phyloP scores from a whole-genome alignment of 257 asterid genomes.

The Primulina tabacum region DNA sequence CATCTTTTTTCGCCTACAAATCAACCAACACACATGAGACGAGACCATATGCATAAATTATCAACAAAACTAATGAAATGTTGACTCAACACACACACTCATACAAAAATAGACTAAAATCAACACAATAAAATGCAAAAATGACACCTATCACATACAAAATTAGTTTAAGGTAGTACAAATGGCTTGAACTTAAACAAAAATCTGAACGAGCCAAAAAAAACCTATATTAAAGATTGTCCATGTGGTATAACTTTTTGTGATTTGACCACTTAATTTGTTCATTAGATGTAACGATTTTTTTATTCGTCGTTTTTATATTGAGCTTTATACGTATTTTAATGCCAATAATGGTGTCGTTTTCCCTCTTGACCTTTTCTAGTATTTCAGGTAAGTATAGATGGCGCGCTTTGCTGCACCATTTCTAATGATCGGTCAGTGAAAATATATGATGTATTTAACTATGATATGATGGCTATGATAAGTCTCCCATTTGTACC shows the following conservation, averaged over 20 bases:
- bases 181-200: background rate
- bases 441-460: slow-evolving; percentile 91
- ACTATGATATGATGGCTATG: slow-evolving; percentile 99
- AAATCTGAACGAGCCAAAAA: background rate
- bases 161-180: no score
- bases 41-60: no score
- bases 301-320: background rate
- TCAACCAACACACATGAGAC: no score
- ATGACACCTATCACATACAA: no score
- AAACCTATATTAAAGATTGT: background rate
- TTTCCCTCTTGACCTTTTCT: slow-evolving; percentile 31
- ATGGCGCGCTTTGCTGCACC: slow-evolving; percentile 94
- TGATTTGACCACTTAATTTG: background rate
- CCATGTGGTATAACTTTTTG: background rate
- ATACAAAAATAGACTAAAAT: no score
- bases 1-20: no score
- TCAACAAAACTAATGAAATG: no score
- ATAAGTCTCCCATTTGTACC: slow-evolving; percentile 87
- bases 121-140: no score
- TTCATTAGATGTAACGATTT: background rate
- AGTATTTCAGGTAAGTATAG: slow-evolving; percentile 75
- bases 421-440: slow-evolving; percentile 86
- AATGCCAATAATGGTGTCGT: slow-evolving; percentile 13
- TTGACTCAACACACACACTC: no score
- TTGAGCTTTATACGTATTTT: background rate